These are phyloP conservation scores for Coniochaeta prunicola DNA, from an alignment of 2,329 filamentous ascomycete species.

Conservation along the genomic window DNA sequence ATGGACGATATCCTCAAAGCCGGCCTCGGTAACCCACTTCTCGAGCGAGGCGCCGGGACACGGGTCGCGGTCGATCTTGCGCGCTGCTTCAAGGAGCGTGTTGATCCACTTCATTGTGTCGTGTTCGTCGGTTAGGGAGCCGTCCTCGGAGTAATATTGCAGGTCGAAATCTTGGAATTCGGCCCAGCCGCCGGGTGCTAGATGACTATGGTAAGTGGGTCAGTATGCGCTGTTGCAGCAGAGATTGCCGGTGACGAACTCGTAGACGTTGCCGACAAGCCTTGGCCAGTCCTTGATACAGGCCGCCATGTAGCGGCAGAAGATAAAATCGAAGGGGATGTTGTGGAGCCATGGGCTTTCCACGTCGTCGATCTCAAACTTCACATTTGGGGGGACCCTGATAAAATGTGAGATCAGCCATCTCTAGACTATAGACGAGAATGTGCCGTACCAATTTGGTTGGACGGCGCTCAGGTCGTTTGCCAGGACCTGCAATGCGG, in stretches of 20 bases:
- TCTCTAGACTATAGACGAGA: not conserved
- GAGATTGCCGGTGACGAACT: slow-evolving; percentile 9
- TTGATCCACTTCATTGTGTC: slow-evolving; percentile 14
- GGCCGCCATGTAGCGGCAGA: slow-evolving; percentile 26
- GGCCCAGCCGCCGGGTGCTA: slow-evolving; percentile 27
- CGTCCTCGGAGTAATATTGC: slow-evolving; percentile 20
- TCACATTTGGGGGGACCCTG: slow-evolving; percentile 23
- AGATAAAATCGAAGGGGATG: slow-evolving; percentile 25
- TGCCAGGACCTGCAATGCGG: slow-evolving; percentile 20
- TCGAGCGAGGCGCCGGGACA: slow-evolving; percentile 16
- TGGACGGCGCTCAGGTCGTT: slow-evolving; percentile 24
- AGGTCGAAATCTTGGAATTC: slow-evolving; percentile 22
- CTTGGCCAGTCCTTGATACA: slow-evolving; percentile 24
- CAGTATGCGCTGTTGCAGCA: not conserved
- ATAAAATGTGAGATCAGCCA: not conserved
- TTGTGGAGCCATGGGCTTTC: slow-evolving; percentile 19
- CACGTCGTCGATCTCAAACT: slow-evolving; percentile 28
- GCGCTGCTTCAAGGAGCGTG: slow-evolving; percentile 10
- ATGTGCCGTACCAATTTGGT: slow-evolving; percentile 10
- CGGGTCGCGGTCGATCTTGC: slow-evolving; percentile 14
- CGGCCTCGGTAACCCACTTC: slow-evolving; percentile 19
- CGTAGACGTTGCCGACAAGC: slow-evolving; percentile 14
- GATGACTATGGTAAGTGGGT: slow-evolving; percentile 14
- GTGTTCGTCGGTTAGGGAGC: slow-evolving; percentile 14
- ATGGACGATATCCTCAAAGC: slow-evolving; percentile 10